A percentile compares a stretch with the other conserved stretches of the same genome.
phyloP scores from a whole-genome alignment of 148 eudicot species.

The Rhododendron vialii region DNA sequence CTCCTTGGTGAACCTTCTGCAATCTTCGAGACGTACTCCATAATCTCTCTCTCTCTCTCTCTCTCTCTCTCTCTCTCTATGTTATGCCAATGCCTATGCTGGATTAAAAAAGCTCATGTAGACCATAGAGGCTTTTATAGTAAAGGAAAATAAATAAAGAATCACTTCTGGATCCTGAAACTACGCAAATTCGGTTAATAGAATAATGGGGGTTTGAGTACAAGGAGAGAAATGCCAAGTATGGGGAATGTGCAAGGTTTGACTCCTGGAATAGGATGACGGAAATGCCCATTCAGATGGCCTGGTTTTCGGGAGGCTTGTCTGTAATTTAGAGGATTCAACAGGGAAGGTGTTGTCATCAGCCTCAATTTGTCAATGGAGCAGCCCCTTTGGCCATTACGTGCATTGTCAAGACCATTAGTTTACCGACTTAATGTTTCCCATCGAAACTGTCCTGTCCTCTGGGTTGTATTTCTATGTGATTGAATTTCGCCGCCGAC shows the following conservation, averaged over 20 bases:
- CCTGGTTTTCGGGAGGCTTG: neutral
- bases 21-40: conserved; percentile 22
- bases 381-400: neutral
- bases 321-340: neutral
- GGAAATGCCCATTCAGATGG: neutral
- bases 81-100: neutral
- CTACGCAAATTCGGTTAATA: neutral
- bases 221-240: neutral
- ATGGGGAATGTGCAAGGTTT: neutral
- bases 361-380: conserved; percentile 1
- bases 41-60: conserved; percentile 9
- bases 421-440: neutral
- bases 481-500: neutral
- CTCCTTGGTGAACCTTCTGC: conserved; percentile 23
- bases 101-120: neutral
- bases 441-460: neutral
- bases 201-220: neutral
- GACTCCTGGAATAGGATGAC: neutral
- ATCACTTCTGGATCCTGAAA: neutral
- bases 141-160: neutral
- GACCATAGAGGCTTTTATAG: neutral
- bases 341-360: neutral
- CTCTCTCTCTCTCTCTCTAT: neutral
- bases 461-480: neutral
- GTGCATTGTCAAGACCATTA: neutral